Base-by-base conservation (phyloP, 805 yeast species). In the Scheffersomyces stipitis region DNA sequence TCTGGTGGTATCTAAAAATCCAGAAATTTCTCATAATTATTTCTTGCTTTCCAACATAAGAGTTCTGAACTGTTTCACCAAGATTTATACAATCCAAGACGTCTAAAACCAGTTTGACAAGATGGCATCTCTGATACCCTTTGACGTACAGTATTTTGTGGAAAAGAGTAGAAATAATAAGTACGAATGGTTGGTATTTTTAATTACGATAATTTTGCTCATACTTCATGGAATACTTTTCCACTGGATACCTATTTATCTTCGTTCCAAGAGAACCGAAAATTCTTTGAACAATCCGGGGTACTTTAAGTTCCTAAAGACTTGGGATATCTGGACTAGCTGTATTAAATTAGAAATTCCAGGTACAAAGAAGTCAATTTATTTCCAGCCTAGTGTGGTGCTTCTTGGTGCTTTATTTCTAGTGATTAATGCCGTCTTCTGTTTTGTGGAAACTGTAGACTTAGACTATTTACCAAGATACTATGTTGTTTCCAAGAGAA, bases 321-420 rank as follows among this genome's bases (percentile, higher is more conserved):
- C 41, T 18, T 63, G 65, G 62, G 56, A 58, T n/a, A 15, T 42
- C 0, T 39, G 62, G 31, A 70, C 60, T 30, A 44, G 49, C 15
- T 56, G 63, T 6, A 44, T 51, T 33, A 31, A 45, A 3, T 15
- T 62, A 10, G 54, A 37, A 3, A 15, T 60, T 5, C 60, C 58
- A 1, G 48, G 35, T 18, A 38, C 38, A 5, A 41, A 48, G 4
- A 37, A 43, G 12, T 31, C 27, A 13, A 37, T 52, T 26, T 69
- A 64, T 38, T 46, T 65, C 36, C 75, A 71, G 46, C 79, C 79
- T 3, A 65, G 74, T 42, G 36, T 71, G 20, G 22, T 62, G 6
- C 9, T 70, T 1, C 38, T 69, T 6, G 51, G 48, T 15, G 27
- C 49, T 2, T 37, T 44, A 4, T 71, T 59, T 38, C 15, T 61